Conservation (phyloP, 2,329 filamentous ascomycete genomes). For the Bipolaris cookei region DNA sequence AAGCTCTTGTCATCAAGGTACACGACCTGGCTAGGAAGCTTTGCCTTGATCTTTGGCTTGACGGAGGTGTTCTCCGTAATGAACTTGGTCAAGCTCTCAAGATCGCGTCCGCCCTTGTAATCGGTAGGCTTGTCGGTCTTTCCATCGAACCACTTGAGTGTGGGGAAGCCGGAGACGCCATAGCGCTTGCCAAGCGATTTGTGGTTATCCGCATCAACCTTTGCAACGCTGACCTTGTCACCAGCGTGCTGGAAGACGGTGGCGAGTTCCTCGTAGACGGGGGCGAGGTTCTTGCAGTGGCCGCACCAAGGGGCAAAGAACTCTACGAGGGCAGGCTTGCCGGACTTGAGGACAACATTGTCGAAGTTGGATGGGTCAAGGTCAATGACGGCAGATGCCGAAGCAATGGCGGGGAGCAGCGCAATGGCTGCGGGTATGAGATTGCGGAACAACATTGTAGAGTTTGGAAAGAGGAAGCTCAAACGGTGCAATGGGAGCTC, state of each 20-base stretch:
- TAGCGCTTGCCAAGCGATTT: conserved; percentile 83
- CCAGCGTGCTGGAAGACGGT: conserved; percentile 73
- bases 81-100: conserved; percentile 83
- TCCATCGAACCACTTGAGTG: conserved; percentile 96
- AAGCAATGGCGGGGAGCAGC: conserved; percentile 49
- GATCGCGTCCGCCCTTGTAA: conserved; percentile 84
- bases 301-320: conserved; percentile 99
- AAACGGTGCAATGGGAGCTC: conserved; percentile 25
- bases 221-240: conserved; percentile 84
- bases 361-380: conserved; percentile 92
- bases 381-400: conserved; percentile 85
- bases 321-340: conserved; percentile 94
- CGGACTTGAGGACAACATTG: conserved; percentile 82
- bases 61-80: conserved; percentile 86
- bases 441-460: conserved; percentile 43
- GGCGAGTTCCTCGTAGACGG: conserved; percentile 91
- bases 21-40: conserved; percentile 75
- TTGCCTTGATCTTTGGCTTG: conserved; percentile 76
- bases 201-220: conserved; percentile 94
- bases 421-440: conserved; percentile 42
- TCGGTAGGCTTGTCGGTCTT: conserved; percentile 85
- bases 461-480: conserved; percentile 23
- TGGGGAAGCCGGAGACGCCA: conserved; percentile 92
- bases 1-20: conserved; percentile 83
- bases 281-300: conserved; percentile 97